Percentiles rank a stretch among this genome's conserved stretches.
phyloP scores from a whole-genome alignment of 2,329 filamentous ascomycete genomes.

The Truncatella angustata region DNA sequence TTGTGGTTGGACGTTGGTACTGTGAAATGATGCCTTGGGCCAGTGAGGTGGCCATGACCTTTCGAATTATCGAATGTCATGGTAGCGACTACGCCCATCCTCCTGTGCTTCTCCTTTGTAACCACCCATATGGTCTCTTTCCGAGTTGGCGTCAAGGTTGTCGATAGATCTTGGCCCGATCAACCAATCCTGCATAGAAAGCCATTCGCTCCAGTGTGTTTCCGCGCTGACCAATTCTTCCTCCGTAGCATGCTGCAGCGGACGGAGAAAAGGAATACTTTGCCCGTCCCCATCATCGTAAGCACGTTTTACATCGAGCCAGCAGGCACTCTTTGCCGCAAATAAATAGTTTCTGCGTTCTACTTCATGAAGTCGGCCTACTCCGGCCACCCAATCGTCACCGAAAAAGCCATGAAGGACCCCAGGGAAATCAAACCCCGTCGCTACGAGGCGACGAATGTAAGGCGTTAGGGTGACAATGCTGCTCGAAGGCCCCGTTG shows the following conservation, averaged over 20 bases:
- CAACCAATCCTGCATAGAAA: constrained; percentile 91
- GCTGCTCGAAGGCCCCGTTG: constrained; percentile 28
- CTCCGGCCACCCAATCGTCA: constrained; percentile 81
- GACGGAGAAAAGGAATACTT: constrained; percentile 81
- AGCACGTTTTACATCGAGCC: constrained; percentile 83
- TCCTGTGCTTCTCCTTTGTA: background rate
- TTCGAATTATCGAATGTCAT: background rate
- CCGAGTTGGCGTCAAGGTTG: background rate
- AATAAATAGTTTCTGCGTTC: constrained; percentile 95
- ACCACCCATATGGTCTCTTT: background rate
- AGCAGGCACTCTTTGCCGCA: constrained; percentile 87
- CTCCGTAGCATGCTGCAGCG: constrained; percentile 73
- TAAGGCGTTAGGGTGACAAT: constrained; percentile 78
- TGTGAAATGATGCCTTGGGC: background rate
- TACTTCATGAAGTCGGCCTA: constrained; percentile 80
- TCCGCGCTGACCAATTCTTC: constrained; percentile 82
- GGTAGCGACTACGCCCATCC: background rate
- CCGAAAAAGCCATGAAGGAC: constrained; percentile 96
- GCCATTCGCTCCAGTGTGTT: constrained; percentile 87
- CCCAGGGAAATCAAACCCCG: constrained; percentile 81
- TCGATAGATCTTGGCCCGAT: constrained; percentile 8
- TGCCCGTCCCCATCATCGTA: constrained; percentile 88
- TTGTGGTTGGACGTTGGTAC: constrained; percentile 11
- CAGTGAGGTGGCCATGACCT: background rate
- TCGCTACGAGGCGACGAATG: constrained; percentile 84